These are phyloP conservation scores for Micractinium sp. DNA, from an alignment of 139 green algal genomes.

Conservation along the genomic window DNA sequence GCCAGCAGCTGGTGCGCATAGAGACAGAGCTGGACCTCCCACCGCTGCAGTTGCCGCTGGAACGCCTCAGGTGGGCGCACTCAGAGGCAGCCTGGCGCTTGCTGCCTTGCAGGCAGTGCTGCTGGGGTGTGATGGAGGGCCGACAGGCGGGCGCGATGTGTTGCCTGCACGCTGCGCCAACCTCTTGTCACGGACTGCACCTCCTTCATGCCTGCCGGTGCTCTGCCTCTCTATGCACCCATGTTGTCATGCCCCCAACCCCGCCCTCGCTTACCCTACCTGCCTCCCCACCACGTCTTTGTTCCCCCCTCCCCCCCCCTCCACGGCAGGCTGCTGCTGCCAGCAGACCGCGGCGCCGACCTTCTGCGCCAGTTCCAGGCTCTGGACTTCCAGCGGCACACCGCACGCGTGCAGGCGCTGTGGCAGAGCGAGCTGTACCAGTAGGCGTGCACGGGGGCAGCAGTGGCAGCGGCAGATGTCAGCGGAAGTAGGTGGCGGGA, in stretches of 20 bases:
- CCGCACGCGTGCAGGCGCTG: slow-evolving; percentile 35
- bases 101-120: background rate
- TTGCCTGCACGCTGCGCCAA: background rate
- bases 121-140: background rate
- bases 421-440: slow-evolving; percentile 38
- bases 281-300: too few relatives aligned
- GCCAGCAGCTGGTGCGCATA: slow-evolving; percentile 63
- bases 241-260: too few relatives aligned
- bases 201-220: background rate
- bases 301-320: background rate
- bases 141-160: too few relatives aligned
- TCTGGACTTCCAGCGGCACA: slow-evolving; percentile 50
- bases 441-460: background rate
- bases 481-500: too few relatives aligned
- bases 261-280: too few relatives aligned
- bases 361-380: slow-evolving; percentile 24
- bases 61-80: slow-evolving; percentile 41
- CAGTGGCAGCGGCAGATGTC: too few relatives aligned
- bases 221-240: too few relatives aligned
- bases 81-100: background rate
- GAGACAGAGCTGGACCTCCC: slow-evolving; percentile 59
- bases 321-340: slow-evolving; percentile 18
- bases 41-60: slow-evolving; percentile 28
- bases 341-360: slow-evolving; percentile 36
- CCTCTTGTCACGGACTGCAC: too few relatives aligned